phyloP scores from a whole-genome alignment of 352 stramenopile species.

The Phytophthora multivora region DNA sequence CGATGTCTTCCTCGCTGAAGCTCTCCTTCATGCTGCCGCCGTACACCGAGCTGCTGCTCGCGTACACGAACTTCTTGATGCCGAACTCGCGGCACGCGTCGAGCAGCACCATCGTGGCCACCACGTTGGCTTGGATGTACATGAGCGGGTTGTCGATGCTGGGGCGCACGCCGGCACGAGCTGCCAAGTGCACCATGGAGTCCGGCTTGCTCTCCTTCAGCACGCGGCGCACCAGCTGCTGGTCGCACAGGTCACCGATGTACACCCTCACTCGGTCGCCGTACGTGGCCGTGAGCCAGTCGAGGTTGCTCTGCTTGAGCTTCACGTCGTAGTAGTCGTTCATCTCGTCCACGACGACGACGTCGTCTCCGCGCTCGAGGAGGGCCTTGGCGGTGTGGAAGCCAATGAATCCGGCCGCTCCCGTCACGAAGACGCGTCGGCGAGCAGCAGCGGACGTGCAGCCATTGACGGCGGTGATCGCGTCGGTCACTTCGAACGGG shows the following conservation, averaged over 20 bases:
- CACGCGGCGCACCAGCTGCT: conserved; percentile 87
- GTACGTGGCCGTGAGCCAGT: conserved; percentile 71
- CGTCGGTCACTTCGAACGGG: conserved; percentile 14
- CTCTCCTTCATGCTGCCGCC: conserved; percentile 91
- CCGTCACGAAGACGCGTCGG: conserved; percentile 84
- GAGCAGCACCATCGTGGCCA: conserved; percentile 93
- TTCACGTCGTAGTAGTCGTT: conserved; percentile 99
- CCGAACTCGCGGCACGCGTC: conserved; percentile 90
- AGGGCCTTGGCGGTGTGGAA: conserved; percentile 94
- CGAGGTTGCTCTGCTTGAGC: conserved; percentile 96
- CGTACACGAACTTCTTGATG: conserved; percentile 96
- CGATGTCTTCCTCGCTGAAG: conserved; percentile 91
- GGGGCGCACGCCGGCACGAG: conserved; percentile 94
- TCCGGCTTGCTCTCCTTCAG: conserved; percentile 87
- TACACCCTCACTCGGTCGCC: conserved; percentile 73
- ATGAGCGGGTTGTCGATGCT: conserved; percentile 98
- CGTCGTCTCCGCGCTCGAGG: conserved; percentile 86
- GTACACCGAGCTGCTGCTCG: conserved; percentile 95
- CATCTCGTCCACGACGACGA: conserved; percentile 98
- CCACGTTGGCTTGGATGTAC: conserved; percentile 98
- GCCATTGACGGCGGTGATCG: conserved; percentile 8
- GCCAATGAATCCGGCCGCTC: conserved; percentile 97
- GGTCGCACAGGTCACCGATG: conserved; percentile 95
- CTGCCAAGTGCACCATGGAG: conserved; percentile 96
- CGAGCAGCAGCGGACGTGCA: background rate